phyloP scores from a whole-genome alignment of 495 filamentous ascomycete species.

The Cercophora sp. region DNA sequence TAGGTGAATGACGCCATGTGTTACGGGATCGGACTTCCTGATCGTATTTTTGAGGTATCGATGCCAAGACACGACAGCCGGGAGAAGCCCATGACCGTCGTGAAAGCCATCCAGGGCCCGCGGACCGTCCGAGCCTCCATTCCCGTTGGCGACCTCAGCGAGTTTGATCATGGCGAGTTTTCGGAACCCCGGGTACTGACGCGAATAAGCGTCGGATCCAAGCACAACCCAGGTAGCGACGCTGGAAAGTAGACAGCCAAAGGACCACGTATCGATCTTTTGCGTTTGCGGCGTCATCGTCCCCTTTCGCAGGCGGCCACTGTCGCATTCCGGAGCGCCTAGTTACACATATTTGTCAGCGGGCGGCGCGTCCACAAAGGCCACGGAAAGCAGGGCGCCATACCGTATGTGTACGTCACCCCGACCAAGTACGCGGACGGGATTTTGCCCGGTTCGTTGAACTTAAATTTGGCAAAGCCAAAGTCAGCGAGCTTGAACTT shows the following conservation, averaged over 20 bases:
- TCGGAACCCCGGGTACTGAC: slow-evolving; percentile 16
- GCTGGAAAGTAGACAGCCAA: slow-evolving; percentile 41
- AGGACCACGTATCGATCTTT: slow-evolving; percentile 40
- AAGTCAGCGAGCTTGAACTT: slow-evolving; percentile 41
- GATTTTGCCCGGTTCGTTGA: slow-evolving; percentile 6
- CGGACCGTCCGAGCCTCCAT: background rate
- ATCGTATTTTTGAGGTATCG: slow-evolving; percentile 10
- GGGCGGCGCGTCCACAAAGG: no score
- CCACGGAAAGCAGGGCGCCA: no score
- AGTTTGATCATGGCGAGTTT: slow-evolving; percentile 12
- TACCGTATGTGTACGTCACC: slow-evolving; percentile 38
- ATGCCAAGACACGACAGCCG: slow-evolving; percentile 24
- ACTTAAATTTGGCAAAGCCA: slow-evolving; percentile 36
- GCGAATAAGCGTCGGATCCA: slow-evolving; percentile 16
- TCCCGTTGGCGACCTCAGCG: slow-evolving; percentile 8
- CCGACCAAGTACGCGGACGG: slow-evolving; percentile 19
- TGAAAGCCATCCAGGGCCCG: slow-evolving; percentile 26
- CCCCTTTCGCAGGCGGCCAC: slow-evolving; percentile 9
- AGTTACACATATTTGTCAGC: no score
- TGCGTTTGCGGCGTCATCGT: slow-evolving; percentile 22
- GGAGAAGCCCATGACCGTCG: slow-evolving; percentile 19
- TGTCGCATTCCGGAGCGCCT: slow-evolving; percentile 16
- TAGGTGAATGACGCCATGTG: slow-evolving; percentile 1
- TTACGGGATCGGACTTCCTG: slow-evolving; percentile 10
- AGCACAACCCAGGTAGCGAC: slow-evolving; percentile 40